These are phyloP conservation scores for Triticum urartu DNA, from an alignment of 176 grass and related monocot genomes.

Conservation along the genomic window DNA sequence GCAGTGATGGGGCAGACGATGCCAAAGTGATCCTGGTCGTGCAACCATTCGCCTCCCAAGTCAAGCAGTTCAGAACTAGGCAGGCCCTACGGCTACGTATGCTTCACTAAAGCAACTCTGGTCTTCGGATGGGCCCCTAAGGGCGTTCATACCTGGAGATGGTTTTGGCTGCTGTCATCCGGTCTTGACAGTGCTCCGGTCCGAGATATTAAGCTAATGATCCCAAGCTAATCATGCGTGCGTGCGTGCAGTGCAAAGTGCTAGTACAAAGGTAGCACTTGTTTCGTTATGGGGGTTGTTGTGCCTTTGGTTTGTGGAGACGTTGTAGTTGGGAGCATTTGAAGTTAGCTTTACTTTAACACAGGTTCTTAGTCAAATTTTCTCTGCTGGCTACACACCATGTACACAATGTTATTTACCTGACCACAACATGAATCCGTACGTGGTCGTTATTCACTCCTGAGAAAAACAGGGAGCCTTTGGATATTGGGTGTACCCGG, in stretches of 20 bases:
- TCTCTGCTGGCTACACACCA: neutral
- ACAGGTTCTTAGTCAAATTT: neutral
- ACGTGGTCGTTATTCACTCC: no score
- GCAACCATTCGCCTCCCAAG: neutral
- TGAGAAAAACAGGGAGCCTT: no score
- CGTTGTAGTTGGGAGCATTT: neutral
- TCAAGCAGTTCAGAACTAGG: slow-evolving; percentile 12
- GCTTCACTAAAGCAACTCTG: neutral
- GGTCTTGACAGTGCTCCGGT: slow-evolving; percentile 5
- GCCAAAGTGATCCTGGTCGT: neutral
- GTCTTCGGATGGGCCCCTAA: neutral
- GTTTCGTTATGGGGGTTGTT: neutral
- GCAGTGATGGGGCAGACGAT: slow-evolving; percentile 32
- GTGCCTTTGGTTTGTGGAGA: neutral
- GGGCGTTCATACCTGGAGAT: neutral
- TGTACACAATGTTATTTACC: no score
- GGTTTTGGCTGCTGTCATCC: neutral
- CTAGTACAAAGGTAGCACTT: neutral
- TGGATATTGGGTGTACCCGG: no score
- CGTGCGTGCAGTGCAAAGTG: neutral
- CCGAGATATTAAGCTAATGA: slow-evolving; percentile 1
- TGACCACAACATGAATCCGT: no score
- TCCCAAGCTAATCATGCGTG: slow-evolving; percentile 4
- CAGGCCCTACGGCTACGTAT: neutral
- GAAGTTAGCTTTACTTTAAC: neutral